Base-by-base conservation (phyloP, 2,329 filamentous ascomycete species). In the Rhynchosporium secalis region DNA sequence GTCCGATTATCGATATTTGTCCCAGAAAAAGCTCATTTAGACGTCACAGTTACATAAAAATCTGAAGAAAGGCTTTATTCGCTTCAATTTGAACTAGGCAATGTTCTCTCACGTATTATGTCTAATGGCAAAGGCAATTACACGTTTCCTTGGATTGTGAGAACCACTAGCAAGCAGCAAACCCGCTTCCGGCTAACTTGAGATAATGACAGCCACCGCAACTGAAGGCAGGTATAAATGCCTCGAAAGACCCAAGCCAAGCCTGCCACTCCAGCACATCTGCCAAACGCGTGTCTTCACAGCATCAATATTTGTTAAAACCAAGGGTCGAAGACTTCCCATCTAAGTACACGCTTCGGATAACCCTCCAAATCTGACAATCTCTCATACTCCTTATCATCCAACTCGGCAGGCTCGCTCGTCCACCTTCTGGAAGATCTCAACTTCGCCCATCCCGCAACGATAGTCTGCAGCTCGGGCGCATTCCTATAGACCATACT, bases 381-480 rank as follows among this genome's bases (percentile, higher is more conserved):
- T 20, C n/a, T 40, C 49, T 28, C 20, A 54, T 54, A 54, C 20
- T 54, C 49, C 49, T 41, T 36, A 7, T 54, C 49, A 4, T n/a
- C 38, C 49, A 54, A 28, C 49, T 28, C 36, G 2, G 49, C 49
- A 20, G 15, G 36, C 20, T 26, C 36, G 13, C 6, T 28, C 2
- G n/a, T 49, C 49, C n/a, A 9, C 8, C 8, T n/a, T 15, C 20
- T 36, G 6, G 33, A 36, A 36, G 33, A 36, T 36, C 49, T 40
- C 33, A n/a, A 20, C 49, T 54, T 54, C n/a, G 49, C 49, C 49
- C 49, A 54, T 2, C 12, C 49, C 6, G 31, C 49, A 40, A 54
- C 36, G 26, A 54, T 28, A 3, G 26, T 36, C 36, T 54, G 49
- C 3, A 40, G 15, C 12, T 10, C 38, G 0, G 1, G 2, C 7